Base-by-base conservation (phyloP, 1,284 basidiomycete genomes). In the Marasmius oreades region DNA sequence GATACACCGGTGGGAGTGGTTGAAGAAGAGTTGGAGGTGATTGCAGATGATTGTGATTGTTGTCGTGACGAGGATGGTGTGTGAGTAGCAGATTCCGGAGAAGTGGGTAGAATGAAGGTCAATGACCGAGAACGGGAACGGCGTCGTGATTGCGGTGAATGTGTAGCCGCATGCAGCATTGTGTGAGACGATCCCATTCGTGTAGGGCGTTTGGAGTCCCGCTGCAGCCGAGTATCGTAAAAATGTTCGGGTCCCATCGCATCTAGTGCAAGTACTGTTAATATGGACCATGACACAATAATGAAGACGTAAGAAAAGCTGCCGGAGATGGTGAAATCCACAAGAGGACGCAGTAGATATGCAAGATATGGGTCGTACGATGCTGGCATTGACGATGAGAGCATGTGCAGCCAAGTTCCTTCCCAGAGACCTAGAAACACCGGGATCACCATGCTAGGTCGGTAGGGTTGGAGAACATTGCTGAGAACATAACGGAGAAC, bases 391-490 rank as follows among this genome's bases (percentile, higher is more conserved):
- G 62, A 62, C 50, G 63, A 60, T 31, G 26, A 62, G 62, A 76
- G 64, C 51, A 73, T 69, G 58, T 76, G 69, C 28, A 76, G 60
- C 37, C 71, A 65, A 20, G 67, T 64, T 34, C 75, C 76, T 62
- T 77, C 76, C 72, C 74, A 77, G 31, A 75, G 51, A 24, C 76
- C 76, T 16, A 77, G 55, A 5, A 75, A 59, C 7, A 69, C 68
- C 34, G 71, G 67, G 12, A 59, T 59, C 14, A 73, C 43, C 33
- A 59, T 61, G 42, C 58, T 62, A 64, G 37, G 47, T n/a, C 51
- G 20, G 51, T 52, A 55, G 1, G 20, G 22, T 52, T 56, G 53
- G 20, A 42, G 43, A 24, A 47, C 24, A 24, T 52, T 44, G 52
- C 55, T 56, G 44, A 58, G 48, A 24, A 55, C 44, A 34, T 73